phyloP scores from a whole-genome alignment of 2,329 filamentous ascomycete genomes.

The Aspergillus brunneoviolaceus region DNA sequence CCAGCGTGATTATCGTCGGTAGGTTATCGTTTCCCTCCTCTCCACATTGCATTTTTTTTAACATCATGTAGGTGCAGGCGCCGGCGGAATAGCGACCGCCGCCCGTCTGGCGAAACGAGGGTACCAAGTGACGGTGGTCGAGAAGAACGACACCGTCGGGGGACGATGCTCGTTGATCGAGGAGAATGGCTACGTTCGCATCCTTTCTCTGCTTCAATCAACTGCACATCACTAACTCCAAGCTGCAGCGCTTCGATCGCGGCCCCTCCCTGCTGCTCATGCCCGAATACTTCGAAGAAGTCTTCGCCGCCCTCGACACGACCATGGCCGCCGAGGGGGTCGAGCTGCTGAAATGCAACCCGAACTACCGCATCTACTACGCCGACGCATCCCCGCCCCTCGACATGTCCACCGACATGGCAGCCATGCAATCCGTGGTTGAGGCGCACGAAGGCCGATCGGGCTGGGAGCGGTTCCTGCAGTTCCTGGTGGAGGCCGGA shows the following conservation, averaged over 20 bases:
- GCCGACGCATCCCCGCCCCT: slow-evolving; percentile 56
- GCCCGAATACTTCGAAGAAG: slow-evolving; percentile 67
- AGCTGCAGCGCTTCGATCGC: slow-evolving; percentile 65
- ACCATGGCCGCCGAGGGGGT: slow-evolving; percentile 66
- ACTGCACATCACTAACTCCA: background rate
- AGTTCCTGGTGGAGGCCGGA: slow-evolving; percentile 66
- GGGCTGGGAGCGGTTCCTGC: slow-evolving; percentile 68
- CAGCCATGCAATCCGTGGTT: slow-evolving; percentile 69
- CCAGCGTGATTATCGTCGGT: slow-evolving; percentile 2
- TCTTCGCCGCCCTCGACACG: slow-evolving; percentile 68
- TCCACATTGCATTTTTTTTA: no score
- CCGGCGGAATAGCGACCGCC: slow-evolving; percentile 69
- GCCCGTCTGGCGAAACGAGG: slow-evolving; percentile 70
- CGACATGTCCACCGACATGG: slow-evolving; percentile 64
- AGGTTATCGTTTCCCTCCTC: background rate
- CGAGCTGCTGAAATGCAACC: slow-evolving; percentile 67
- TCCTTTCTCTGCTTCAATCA: background rate
- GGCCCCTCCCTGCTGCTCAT: slow-evolving; percentile 72
- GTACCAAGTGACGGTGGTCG: slow-evolving; percentile 71
- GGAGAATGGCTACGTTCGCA: slow-evolving; percentile 55
- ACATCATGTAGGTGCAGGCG: slow-evolving; percentile 59
- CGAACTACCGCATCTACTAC: slow-evolving; percentile 75
- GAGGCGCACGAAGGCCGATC: slow-evolving; percentile 71
- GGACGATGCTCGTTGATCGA: slow-evolving; percentile 68
- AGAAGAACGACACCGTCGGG: slow-evolving; percentile 72